Conservation (phyloP, 805 yeast genomes). For the Cyberlindnera suaveolens region DNA sequence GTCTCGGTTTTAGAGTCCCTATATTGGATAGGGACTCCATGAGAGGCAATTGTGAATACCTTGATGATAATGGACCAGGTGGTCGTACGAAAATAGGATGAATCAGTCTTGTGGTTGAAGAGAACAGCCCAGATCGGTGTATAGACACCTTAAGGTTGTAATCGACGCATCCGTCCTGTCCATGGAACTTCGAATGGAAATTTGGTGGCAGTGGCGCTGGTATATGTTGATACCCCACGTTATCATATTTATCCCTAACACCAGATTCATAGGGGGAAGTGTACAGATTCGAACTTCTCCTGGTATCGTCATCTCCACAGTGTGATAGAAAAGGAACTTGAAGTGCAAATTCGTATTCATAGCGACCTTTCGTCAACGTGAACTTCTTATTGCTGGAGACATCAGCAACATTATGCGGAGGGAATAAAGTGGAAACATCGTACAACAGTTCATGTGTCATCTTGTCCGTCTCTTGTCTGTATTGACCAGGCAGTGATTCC, state of each 20-base stretch:
- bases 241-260: not conserved
- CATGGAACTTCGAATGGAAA: not conserved
- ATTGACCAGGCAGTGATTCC: conserved; percentile 5
- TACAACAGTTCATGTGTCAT: conserved; percentile 39
- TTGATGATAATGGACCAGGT: not conserved
- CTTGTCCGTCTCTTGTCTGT: not conserved
- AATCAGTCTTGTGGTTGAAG: not conserved
- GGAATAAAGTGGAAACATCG: conserved; percentile 44
- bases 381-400: conserved; percentile 33
- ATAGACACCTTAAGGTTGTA: not conserved
- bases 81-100: not conserved
- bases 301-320: conserved; percentile 16
- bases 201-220: not conserved
- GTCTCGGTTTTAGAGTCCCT: too few relatives aligned
- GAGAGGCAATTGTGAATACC: not conserved
- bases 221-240: not conserved
- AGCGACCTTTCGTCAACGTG: conserved; percentile 37
- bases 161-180: not conserved
- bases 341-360: conserved; percentile 38
- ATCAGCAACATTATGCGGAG: conserved; percentile 41
- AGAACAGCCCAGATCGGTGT: not conserved
- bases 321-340: conserved; percentile 26
- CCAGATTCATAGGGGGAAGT: conserved; percentile 12
- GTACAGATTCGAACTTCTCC: conserved; percentile 11
- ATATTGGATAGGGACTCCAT: too few relatives aligned